Conservation (phyloP, 306 rosid species). For the Acmispon strigosus region DNA sequence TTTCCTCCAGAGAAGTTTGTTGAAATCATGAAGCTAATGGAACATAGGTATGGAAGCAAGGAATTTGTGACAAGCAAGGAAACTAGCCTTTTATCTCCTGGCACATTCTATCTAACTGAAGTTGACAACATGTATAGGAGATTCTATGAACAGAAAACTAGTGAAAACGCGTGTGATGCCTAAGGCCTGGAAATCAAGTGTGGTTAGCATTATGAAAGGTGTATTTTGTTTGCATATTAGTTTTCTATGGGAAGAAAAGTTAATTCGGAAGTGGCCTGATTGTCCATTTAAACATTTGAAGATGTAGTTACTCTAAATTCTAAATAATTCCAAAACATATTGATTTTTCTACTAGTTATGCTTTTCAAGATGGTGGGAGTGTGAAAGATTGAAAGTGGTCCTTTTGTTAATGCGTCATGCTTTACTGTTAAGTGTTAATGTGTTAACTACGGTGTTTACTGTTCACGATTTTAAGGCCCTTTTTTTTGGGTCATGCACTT, state of each 20-base stretch:
- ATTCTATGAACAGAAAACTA: slow-evolving; percentile 58
- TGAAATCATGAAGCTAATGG: slow-evolving; percentile 73
- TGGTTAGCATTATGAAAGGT: slow-evolving; percentile 17
- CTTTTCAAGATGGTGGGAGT: neutral
- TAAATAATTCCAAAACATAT: neutral
- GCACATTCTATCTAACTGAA: slow-evolving; percentile 79
- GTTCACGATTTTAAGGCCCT: neutral
- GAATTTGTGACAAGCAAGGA: slow-evolving; percentile 85
- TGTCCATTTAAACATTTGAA: neutral
- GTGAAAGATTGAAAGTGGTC: neutral
- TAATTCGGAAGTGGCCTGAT: slow-evolving; percentile 3
- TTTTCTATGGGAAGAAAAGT: slow-evolving; percentile 17
- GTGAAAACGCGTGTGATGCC: neutral
- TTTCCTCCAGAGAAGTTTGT: slow-evolving; percentile 60
- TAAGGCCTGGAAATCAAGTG: slow-evolving; percentile 9
- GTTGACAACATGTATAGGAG: slow-evolving; percentile 75
- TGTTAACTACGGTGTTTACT: neutral
- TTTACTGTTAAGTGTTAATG: neutral
- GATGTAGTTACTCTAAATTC: neutral
- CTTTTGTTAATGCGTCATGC: neutral
- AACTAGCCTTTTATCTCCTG: slow-evolving; percentile 46
- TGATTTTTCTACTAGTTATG: neutral
- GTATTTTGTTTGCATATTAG: neutral
- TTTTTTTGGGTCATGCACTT: neutral
- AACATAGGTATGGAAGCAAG: slow-evolving; percentile 73